A percentile compares a stretch with the other conserved stretches of the same genome.
Conservation (phyloP, 1,284 basidiomycete genomes). For the Fistulinella staudtii region DNA sequence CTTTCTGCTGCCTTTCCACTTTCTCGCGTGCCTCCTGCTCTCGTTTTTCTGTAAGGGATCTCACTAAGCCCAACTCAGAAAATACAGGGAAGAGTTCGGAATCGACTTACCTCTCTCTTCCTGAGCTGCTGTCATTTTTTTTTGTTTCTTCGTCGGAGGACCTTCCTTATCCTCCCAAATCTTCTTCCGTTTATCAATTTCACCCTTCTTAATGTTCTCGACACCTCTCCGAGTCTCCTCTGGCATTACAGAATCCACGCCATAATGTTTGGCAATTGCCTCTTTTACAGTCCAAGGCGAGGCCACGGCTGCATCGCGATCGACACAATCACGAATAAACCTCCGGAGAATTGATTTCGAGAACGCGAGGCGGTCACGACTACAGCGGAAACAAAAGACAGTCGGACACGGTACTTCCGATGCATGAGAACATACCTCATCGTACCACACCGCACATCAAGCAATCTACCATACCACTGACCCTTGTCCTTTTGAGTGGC, state of each 20-base stretch:
- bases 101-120: conserved; percentile 62
- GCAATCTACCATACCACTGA: conserved; percentile 62
- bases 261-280: conserved; percentile 77
- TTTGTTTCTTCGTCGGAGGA: conserved; percentile 74
- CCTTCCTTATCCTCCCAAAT: conserved; percentile 83
- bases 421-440: conserved; percentile 61
- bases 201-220: conserved; percentile 75
- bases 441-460: conserved; percentile 75
- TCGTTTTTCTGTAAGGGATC: conserved; percentile 49
- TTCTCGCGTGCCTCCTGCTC: conserved; percentile 67
- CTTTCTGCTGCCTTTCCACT: conserved; percentile 60
- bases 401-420: conserved; percentile 6
- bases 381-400: conserved; percentile 29
- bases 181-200: conserved; percentile 87
- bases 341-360: conserved; percentile 95
- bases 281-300: conserved; percentile 95
- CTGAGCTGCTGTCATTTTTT: conserved; percentile 64
- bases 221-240: conserved; percentile 80
- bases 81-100: conserved; percentile 2
- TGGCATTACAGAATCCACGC: conserved; percentile 80
- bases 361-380: conserved; percentile 91
- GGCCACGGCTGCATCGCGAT: conserved; percentile 85
- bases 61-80: conserved; percentile 29
- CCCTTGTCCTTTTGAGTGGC: conserved; percentile 48
- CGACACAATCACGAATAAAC: conserved; percentile 92